phyloP scores from a whole-genome alignment of 108 stramenopile genomes.

The Poteriospumella lacustris region DNA sequence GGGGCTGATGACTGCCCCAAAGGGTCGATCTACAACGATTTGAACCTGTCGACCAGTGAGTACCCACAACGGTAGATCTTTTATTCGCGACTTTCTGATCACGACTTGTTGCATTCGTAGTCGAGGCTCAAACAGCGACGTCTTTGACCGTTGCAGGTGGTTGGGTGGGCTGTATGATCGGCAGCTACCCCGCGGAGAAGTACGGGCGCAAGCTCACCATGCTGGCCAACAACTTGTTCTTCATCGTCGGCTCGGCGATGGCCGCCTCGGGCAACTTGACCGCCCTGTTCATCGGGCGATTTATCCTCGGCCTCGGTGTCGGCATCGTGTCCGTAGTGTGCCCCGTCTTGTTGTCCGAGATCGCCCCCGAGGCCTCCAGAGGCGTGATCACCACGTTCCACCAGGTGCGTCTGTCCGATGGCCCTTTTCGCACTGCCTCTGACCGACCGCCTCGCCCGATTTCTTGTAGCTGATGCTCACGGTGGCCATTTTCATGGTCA shows the following conservation, averaged over 20 bases:
- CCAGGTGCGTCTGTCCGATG: no score
- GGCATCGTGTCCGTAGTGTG: background rate
- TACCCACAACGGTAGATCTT: background rate
- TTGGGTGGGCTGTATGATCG: constrained; percentile 29
- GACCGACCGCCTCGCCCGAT: no score
- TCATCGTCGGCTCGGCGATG: constrained; percentile 17
- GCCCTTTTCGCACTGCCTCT: no score
- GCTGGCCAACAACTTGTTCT: background rate
- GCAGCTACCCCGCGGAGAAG: background rate
- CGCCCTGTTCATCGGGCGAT: constrained; percentile 15
- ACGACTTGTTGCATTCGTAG: constrained; percentile 6
- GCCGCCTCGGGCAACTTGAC: background rate
- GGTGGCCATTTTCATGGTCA: constrained; percentile 42
- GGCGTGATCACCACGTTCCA: constrained; percentile 24
- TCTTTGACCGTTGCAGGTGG: background rate
- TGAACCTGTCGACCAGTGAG: constrained; percentile 14
- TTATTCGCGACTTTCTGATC: background rate
- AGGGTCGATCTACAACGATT: constrained; percentile 22
- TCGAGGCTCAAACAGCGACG: constrained; percentile 5
- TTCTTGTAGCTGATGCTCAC: constrained; percentile 53
- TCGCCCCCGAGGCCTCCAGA: background rate
- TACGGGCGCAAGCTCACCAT: constrained; percentile 13
- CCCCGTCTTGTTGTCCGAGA: constrained; percentile 22
- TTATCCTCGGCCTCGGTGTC: constrained; percentile 18
- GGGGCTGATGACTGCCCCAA: background rate